Evolutionary conservation across 768 basidiomycete genomes (phyloP).

Genomic region (Cystoderma amianthinum): DNA sequence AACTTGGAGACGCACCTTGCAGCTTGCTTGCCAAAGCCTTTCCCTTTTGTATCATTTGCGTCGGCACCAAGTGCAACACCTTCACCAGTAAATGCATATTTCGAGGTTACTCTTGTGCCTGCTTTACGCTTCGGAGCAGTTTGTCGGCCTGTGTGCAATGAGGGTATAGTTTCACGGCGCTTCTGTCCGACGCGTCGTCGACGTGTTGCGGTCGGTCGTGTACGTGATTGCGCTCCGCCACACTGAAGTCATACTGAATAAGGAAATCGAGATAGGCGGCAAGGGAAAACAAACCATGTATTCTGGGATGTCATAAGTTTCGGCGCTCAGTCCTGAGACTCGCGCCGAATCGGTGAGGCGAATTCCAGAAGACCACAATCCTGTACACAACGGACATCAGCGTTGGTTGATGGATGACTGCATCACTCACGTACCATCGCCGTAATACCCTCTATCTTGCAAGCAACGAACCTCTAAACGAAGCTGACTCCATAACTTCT

Average conservation of each 20-base stretch:
- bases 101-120: slow-evolving; percentile 58
- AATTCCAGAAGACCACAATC: slow-evolving; percentile 77
- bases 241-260: slow-evolving; percentile 35
- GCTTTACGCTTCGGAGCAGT: slow-evolving; percentile 65
- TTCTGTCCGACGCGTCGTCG: slow-evolving; percentile 26
- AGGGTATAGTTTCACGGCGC: slow-evolving; percentile 37
- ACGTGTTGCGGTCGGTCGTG: slow-evolving; percentile 44
- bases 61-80: slow-evolving; percentile 50
- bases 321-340: slow-evolving; percentile 43
- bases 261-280: background rate
- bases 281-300: slow-evolving; percentile 51
- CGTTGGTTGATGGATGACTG: background rate
- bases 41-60: slow-evolving; percentile 30
- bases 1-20: slow-evolving; percentile 36
- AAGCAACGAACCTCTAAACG: slow-evolving; percentile 58
- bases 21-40: slow-evolving; percentile 69
- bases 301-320: slow-evolving; percentile 61
- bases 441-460: slow-evolving; percentile 75
- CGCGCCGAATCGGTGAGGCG: slow-evolving; percentile 60
- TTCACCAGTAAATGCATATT: slow-evolving; percentile 50
- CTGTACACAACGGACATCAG: slow-evolving; percentile 22
- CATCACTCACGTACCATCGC: slow-evolving; percentile 49
- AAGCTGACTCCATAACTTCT: slow-evolving; percentile 65
- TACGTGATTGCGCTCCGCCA: slow-evolving; percentile 67
- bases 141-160: slow-evolving; percentile 52